These are phyloP conservation scores for Rosa rugosa DNA, from an alignment of 306 rosid genomes.

Conservation along the genomic window DNA sequence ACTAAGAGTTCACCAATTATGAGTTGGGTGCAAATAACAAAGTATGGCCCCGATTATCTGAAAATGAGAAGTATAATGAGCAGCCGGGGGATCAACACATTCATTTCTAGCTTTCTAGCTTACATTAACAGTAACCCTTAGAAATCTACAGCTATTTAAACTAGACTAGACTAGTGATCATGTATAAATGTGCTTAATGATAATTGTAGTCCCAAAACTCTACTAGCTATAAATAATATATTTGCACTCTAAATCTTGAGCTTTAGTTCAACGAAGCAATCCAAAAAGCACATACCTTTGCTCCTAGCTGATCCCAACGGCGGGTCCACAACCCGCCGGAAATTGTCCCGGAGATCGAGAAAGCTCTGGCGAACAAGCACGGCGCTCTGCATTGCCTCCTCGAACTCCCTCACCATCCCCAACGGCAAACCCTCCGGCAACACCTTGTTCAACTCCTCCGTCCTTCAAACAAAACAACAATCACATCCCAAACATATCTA, in stretches of 20 bases:
- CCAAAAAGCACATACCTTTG: conserved; percentile 45
- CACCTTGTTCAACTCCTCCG: conserved; percentile 49
- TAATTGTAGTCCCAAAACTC: no score
- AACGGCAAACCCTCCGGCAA: conserved; percentile 86
- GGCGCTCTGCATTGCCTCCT: conserved; percentile 69
- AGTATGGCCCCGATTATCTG: neutral
- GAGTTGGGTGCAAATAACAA: neutral
- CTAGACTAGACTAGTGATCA: neutral
- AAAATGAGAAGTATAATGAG: neutral
- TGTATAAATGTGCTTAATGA: neutral
- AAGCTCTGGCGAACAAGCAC: conserved; percentile 78
- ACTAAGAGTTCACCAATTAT: neutral
- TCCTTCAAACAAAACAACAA: conserved; percentile 33
- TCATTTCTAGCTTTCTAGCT: neutral
- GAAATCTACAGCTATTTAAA: neutral
- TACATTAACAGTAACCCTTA: neutral
- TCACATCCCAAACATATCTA: conserved; percentile 5
- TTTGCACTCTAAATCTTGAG: neutral
- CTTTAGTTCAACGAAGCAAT: neutral
- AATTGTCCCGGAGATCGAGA: conserved; percentile 85
- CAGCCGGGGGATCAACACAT: neutral
- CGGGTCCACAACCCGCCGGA: conserved; percentile 70
- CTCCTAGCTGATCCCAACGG: conserved; percentile 48
- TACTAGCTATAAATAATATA: neutral
- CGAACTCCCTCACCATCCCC: conserved; percentile 84